Conservation (phyloP, 2,329 filamentous ascomycete species). For the Stagonosporopsis cucurbitacearum region DNA sequence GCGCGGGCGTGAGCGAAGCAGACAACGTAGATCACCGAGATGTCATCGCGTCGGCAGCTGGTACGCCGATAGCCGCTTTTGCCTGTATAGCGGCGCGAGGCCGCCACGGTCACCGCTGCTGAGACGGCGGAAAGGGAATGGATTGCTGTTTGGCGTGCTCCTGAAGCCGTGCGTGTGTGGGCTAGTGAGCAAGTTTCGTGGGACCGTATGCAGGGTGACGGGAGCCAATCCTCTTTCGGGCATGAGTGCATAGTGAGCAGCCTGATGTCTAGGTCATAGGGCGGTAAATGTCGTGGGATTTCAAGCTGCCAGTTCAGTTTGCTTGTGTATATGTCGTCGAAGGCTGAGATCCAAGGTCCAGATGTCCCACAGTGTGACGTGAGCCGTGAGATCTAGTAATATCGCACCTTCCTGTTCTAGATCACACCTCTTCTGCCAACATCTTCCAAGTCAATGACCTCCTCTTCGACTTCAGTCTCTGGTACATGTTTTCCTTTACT, state of each 20-base stretch:
- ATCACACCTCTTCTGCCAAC: constrained; percentile 42
- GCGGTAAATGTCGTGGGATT: background rate
- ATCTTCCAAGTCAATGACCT: constrained; percentile 47
- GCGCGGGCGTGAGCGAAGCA: background rate
- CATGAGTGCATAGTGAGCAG: constrained; percentile 17
- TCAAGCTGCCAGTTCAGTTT: background rate
- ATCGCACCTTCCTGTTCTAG: constrained; percentile 11
- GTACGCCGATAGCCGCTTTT: constrained; percentile 30
- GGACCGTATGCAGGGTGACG: constrained; percentile 20
- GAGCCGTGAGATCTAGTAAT: background rate
- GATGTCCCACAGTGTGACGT: constrained; percentile 2
- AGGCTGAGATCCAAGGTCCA: constrained; percentile 1
- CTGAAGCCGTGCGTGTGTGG: constrained; percentile 18
- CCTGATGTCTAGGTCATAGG: constrained; percentile 11
- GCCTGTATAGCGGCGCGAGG: constrained; percentile 8
- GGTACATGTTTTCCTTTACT: constrained; percentile 32
- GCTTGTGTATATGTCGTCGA: background rate
- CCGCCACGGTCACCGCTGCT: constrained; percentile 6
- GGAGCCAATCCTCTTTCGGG: constrained; percentile 10
- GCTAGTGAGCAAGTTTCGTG: constrained; percentile 37
- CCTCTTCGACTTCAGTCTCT: constrained; percentile 42
- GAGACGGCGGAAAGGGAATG: constrained; percentile 13
- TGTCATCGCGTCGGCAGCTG: constrained; percentile 21
- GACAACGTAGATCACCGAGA: constrained; percentile 4
- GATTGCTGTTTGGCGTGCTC: constrained; percentile 8